These are phyloP conservation scores for Beauveria sp. DNA, from an alignment of 2,329 filamentous ascomycete genomes.

Conservation along the genomic window DNA sequence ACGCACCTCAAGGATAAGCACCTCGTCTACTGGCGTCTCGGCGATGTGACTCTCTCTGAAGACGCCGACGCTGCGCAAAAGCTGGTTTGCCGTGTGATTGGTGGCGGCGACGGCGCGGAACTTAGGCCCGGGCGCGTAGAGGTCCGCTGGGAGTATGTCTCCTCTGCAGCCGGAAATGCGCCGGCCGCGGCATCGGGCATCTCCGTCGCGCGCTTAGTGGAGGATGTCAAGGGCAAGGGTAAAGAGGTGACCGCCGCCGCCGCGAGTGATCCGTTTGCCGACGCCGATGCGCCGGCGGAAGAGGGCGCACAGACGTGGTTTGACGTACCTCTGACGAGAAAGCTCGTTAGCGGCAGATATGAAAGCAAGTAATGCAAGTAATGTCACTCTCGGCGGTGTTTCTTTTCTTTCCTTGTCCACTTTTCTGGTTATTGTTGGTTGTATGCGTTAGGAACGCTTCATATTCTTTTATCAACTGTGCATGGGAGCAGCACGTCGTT, in stretches of 20 bases:
- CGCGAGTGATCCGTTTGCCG: slow-evolving; percentile 61
- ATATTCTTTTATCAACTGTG: neutral
- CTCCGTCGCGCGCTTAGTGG: slow-evolving; percentile 44
- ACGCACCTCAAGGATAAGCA: slow-evolving; percentile 71
- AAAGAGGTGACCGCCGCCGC: slow-evolving; percentile 29
- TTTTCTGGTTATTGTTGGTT: neutral
- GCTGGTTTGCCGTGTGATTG: slow-evolving; percentile 69
- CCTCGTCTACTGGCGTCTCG: slow-evolving; percentile 72
- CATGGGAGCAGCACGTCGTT: neutral
- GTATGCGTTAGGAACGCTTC: neutral
- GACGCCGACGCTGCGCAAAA: slow-evolving; percentile 56
- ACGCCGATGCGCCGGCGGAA: slow-evolving; percentile 22
- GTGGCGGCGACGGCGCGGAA: slow-evolving; percentile 60
- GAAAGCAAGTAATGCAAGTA: slow-evolving; percentile 36
- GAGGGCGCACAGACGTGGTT: slow-evolving; percentile 47
- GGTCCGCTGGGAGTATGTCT: slow-evolving; percentile 65
- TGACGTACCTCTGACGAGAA: slow-evolving; percentile 57
- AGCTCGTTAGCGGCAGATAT: slow-evolving; percentile 70
- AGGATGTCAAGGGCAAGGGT: slow-evolving; percentile 42
- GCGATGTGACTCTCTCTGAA: slow-evolving; percentile 61
- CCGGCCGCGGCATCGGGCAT: slow-evolving; percentile 48
- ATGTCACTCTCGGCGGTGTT: neutral
- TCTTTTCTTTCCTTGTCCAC: neutral
- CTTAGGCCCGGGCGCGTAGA: slow-evolving; percentile 72
- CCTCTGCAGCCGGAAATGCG: slow-evolving; percentile 23